phyloP scores from a whole-genome alignment of 2,329 filamentous ascomycete species.

The Chaetomium olivaceum region DNA sequence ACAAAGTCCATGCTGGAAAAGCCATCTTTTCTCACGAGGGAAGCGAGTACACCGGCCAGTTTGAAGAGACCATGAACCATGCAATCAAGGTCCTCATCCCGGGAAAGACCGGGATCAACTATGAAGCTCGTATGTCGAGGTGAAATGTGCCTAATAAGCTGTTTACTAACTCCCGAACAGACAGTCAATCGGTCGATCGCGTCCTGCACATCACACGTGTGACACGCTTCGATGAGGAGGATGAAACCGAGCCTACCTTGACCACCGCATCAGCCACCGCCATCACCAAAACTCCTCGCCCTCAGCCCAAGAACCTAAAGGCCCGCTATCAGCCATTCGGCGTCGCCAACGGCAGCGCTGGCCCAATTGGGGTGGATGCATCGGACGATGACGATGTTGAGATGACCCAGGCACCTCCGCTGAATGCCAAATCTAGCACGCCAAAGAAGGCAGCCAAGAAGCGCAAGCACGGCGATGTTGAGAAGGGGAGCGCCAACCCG shows the following conservation, averaged over 20 bases:
- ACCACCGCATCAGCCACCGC: constrained; percentile 42
- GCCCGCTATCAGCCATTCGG: constrained; percentile 70
- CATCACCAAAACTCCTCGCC: constrained; percentile 54
- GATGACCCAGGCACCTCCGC: constrained; percentile 44
- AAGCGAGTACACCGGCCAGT: constrained; percentile 61
- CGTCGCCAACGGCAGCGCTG: constrained; percentile 40
- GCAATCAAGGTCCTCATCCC: constrained; percentile 64
- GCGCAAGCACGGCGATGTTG: constrained; percentile 42
- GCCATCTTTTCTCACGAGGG: constrained; percentile 63
- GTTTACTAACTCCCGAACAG: constrained; percentile 36
- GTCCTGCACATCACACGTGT: constrained; percentile 67
- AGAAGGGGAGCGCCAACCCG: constrained; percentile 29
- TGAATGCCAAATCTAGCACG: constrained; percentile 25
- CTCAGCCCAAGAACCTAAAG: constrained; percentile 67
- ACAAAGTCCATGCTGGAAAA: constrained; percentile 54
- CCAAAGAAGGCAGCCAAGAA: constrained; percentile 37
- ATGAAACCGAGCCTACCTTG: constrained; percentile 30
- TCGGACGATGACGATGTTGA: constrained; percentile 49
- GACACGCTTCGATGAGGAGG: constrained; percentile 53
- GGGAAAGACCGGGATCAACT: constrained; percentile 54
- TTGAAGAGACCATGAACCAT: constrained; percentile 53
- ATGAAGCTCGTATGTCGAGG: constrained; percentile 51
- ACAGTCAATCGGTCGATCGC: constrained; percentile 52
- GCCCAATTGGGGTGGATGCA: constrained; percentile 44
- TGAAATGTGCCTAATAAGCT: background rate